These are phyloP conservation scores for Silene conica DNA, from an alignment of 148 eudicot species.

Conservation along the genomic window DNA sequence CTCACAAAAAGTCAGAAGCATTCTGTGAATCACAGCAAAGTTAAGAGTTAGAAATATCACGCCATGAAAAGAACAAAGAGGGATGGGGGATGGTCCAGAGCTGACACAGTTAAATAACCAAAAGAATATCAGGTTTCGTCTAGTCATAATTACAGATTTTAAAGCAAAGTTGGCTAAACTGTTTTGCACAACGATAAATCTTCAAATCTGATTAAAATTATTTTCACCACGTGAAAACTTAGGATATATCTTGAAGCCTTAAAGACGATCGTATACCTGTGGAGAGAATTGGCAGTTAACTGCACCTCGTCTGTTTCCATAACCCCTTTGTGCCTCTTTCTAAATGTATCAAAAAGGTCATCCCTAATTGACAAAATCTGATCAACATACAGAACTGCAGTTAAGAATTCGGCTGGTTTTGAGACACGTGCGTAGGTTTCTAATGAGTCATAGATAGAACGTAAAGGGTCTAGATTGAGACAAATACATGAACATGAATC, in stretches of 20 bases:
- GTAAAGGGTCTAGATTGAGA: neutral
- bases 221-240: neutral
- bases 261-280: slow-evolving; percentile 44
- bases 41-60: slow-evolving; percentile 13
- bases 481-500: neutral
- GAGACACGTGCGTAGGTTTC: neutral
- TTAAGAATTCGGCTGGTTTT: slow-evolving; percentile 2
- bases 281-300: slow-evolving; percentile 82
- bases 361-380: slow-evolving; percentile 82
- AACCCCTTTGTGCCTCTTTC: slow-evolving; percentile 92
- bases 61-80: neutral
- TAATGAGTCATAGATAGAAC: neutral
- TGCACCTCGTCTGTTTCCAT: slow-evolving; percentile 97
- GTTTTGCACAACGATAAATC: neutral
- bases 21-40: slow-evolving; percentile 52
- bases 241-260: neutral
- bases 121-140: neutral
- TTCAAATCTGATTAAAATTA: neutral
- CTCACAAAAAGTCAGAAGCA: slow-evolving; percentile 84
- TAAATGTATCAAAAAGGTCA: slow-evolving; percentile 94
- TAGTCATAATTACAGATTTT: neutral
- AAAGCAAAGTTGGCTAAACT: neutral
- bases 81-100: slow-evolving; percentile 2
- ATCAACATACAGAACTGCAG: slow-evolving; percentile 18
- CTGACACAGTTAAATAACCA: neutral